These are phyloP conservation scores for Paspalum notatum DNA, from an alignment of 176 grass and related monocot genomes.

Conservation along the genomic window DNA sequence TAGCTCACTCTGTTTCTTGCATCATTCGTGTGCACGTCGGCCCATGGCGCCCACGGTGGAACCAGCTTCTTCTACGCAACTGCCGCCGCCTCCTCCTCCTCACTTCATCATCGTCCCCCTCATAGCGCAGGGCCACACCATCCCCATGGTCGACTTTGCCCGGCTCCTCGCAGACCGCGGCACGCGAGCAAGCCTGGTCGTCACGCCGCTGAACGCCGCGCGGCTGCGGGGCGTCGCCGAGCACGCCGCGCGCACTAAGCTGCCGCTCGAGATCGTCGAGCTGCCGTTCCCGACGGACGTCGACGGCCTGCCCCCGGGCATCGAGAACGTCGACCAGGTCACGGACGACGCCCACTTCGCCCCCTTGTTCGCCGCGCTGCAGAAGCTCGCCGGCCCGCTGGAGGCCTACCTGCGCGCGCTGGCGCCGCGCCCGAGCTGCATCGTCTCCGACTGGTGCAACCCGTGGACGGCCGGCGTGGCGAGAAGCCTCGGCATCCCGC, in stretches of 20 bases:
- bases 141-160: slow-evolving; percentile 71
- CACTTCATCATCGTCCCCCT: slow-evolving; percentile 69
- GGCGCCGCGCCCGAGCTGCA: slow-evolving; percentile 23
- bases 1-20: background rate
- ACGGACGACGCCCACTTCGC: background rate
- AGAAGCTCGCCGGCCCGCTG: slow-evolving; percentile 34
- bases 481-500: slow-evolving; percentile 24
- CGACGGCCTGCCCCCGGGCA: slow-evolving; percentile 43
- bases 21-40: background rate
- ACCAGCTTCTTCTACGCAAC: background rate
- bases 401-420: slow-evolving; percentile 20
- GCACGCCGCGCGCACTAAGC: slow-evolving; percentile 18
- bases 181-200: slow-evolving; percentile 43
- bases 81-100: background rate
- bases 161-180: slow-evolving; percentile 53
- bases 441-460: slow-evolving; percentile 50
- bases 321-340: slow-evolving; percentile 47
- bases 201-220: slow-evolving; percentile 49
- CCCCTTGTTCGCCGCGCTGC: slow-evolving; percentile 39
- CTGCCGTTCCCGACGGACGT: slow-evolving; percentile 29
- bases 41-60: slow-evolving; percentile 26
- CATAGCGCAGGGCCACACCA: slow-evolving; percentile 59
- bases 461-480: slow-evolving; percentile 50
- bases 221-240: slow-evolving; percentile 42
- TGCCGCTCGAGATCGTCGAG: slow-evolving; percentile 49